phyloP scores from a whole-genome alignment of 2,329 filamentous ascomycete genomes.

The Didymella lethalis region DNA sequence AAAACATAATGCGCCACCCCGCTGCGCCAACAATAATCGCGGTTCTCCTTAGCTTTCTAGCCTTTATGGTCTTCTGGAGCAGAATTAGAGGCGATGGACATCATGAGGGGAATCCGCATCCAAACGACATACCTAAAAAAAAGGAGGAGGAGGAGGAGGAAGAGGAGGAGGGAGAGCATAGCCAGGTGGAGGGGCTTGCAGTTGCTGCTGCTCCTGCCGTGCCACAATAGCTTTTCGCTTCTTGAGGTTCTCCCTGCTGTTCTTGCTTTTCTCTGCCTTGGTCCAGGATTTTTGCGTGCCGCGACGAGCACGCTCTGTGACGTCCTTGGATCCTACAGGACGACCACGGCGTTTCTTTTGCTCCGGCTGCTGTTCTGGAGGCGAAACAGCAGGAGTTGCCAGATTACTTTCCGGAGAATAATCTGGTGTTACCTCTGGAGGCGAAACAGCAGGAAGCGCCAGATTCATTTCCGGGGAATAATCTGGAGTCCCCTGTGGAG shows the following conservation, averaged over 20 bases:
- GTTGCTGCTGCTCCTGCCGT: background rate
- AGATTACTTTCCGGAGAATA: background rate
- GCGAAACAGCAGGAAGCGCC: background rate
- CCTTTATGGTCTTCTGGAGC: conserved; percentile 39
- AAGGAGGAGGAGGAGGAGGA: conserved; percentile 17
- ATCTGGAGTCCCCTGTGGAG: background rate
- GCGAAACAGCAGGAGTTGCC: background rate
- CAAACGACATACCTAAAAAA: conserved; percentile 41
- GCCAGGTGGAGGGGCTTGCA: background rate
- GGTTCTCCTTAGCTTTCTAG: conserved; percentile 43
- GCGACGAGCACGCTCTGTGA: background rate
- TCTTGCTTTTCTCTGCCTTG: background rate
- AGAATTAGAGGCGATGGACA: conserved; percentile 37
- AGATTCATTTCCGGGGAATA: background rate
- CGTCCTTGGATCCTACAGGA: background rate
- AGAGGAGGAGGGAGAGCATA: conserved; percentile 3
- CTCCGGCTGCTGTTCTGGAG: background rate
- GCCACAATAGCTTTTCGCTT: background rate
- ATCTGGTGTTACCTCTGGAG: background rate
- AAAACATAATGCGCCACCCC: conserved; percentile 44
- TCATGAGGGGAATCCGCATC: conserved; percentile 50
- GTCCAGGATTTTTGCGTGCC: background rate
- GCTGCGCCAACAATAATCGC: conserved; percentile 45
- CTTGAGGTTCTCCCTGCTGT: background rate
- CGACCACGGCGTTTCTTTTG: background rate